phyloP scores from a whole-genome alignment of 1,284 basidiomycete species.

The Malassezia dermatis region DNA sequence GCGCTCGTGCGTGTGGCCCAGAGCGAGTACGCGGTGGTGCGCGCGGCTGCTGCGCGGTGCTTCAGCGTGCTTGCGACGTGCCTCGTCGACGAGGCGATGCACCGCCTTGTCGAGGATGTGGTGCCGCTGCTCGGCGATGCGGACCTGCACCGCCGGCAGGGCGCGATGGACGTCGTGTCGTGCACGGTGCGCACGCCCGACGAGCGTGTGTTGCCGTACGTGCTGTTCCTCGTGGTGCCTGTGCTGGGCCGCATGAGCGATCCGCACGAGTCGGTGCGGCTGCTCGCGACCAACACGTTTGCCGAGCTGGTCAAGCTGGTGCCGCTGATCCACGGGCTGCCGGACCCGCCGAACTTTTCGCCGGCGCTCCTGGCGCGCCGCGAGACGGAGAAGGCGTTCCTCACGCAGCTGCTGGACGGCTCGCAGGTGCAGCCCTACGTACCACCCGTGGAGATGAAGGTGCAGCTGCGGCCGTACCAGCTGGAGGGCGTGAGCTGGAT shows the following conservation, averaged over 20 bases:
- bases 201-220: constrained; percentile 88
- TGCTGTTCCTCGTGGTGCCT: constrained; percentile 92
- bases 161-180: constrained; percentile 71
- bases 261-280: constrained; percentile 74
- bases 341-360: constrained; percentile 86
- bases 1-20: constrained; percentile 65
- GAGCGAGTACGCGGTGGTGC: constrained; percentile 75
- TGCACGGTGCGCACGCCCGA: constrained; percentile 85
- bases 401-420: constrained; percentile 72
- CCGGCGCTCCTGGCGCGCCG: constrained; percentile 65
- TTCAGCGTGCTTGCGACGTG: constrained; percentile 78
- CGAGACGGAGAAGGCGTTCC: constrained; percentile 78
- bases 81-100: constrained; percentile 76
- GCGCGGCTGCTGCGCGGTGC: constrained; percentile 73
- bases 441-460: constrained; percentile 79
- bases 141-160: constrained; percentile 70
- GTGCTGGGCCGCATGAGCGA: constrained; percentile 97
- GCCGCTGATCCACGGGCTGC: constrained; percentile 88
- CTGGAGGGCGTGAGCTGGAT: constrained; percentile 98
- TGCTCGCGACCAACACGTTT: constrained; percentile 90
- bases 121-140: constrained; percentile 76
- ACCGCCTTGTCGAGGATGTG: constrained; percentile 70
- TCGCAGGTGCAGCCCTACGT: constrained; percentile 78
- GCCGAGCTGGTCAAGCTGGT: constrained; percentile 99
- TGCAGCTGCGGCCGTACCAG: constrained; percentile 91